Conservation (phyloP, 2,329 filamentous ascomycete genomes). For the Monosporascus sp. region DNA sequence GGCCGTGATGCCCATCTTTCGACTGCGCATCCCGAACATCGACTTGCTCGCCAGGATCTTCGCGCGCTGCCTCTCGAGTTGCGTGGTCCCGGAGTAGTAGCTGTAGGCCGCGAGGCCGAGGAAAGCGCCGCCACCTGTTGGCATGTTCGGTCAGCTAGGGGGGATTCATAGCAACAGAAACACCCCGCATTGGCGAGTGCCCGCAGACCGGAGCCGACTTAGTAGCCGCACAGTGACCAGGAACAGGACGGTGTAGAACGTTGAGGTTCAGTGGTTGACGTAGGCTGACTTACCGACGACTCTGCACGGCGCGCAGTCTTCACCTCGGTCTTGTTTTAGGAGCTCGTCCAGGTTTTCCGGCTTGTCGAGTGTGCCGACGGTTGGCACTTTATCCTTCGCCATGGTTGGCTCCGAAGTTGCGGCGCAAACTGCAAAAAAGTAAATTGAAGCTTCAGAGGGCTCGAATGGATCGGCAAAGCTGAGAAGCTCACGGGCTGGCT, state of each 20-base stretch:
- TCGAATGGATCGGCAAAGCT: too few relatives aligned
- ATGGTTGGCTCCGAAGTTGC: slow-evolving; percentile 21
- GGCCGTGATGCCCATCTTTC: slow-evolving; percentile 60
- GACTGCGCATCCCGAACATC: slow-evolving; percentile 66
- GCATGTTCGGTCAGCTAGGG: slow-evolving; percentile 1
- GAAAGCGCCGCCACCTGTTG: slow-evolving; percentile 66
- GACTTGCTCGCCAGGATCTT: slow-evolving; percentile 64
- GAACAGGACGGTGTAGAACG: not conserved
- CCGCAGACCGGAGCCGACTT: too few relatives aligned
- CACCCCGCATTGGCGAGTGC: not conserved
- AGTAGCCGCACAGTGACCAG: not conserved
- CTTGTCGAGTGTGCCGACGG: slow-evolving; percentile 49
- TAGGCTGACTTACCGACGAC: slow-evolving; percentile 55
- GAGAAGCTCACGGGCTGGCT: too few relatives aligned
- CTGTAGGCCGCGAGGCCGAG: slow-evolving; percentile 72
- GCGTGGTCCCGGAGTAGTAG: slow-evolving; percentile 68
- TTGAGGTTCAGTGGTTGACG: too few relatives aligned
- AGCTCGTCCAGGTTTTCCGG: slow-evolving; percentile 58
- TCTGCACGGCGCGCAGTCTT: slow-evolving; percentile 68
- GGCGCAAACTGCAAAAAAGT: too few relatives aligned
- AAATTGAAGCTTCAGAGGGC: too few relatives aligned
- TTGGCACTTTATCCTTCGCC: slow-evolving; percentile 44
- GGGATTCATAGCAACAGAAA: not conserved
- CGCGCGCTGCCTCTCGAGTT: slow-evolving; percentile 62
- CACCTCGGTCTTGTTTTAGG: slow-evolving; percentile 49